Evolutionary conservation across 2,329 filamentous ascomycete species (phyloP), one percentile per base, ranked within the genome.

Genomic region (Periglandula ipomoeae): DNA sequence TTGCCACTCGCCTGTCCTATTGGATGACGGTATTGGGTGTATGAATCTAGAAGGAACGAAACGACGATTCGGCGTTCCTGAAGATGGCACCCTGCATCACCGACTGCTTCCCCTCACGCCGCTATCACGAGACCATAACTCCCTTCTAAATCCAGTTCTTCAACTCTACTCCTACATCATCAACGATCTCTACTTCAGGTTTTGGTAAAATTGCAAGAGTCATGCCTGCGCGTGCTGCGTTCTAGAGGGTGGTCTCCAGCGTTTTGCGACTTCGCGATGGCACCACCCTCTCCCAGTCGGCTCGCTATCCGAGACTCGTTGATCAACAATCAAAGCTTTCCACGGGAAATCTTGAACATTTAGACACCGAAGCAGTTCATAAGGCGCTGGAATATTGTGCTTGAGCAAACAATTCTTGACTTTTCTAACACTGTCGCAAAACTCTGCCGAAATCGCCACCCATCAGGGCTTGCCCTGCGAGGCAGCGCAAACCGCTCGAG

Each of bases 271-370:
- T 66, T 71, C 68, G 67, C 69, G 64, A 79, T 79, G 77, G 75
- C 69, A 74, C 72, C 74, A 75, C 73, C 73, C 72, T 76, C 73
- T 62, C 63, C 65, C 68, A 68, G 63, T 59, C 61, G 56, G 61
- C 62, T 65, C 58, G 61, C 63, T 22, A 39, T 15, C 32, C 50
- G 46, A 46, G 42, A 39, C 30, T 40, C 39, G 13, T 10, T 22
- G 3, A 30, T 30, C 23, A n/a, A 27, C 37, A 9, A 8, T 34
- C 19, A 22, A 37, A 11, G 15, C 10, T 10, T 27, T 9, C 3
- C 19, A 20, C 4, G 3, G 17, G n/a, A 44, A 34, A n/a, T n/a
- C 32, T 52, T 48, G 45, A 46, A 41, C 22, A 19, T 27, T 13
- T 23, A 10, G 15, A 38, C 38, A 5, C 34, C 23, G 11, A 15